Evolutionary conservation across 768 basidiomycete genomes (phyloP), one percentile per base, ranked within the genome.

Genomic region (Tulasnella sp.): DNA sequence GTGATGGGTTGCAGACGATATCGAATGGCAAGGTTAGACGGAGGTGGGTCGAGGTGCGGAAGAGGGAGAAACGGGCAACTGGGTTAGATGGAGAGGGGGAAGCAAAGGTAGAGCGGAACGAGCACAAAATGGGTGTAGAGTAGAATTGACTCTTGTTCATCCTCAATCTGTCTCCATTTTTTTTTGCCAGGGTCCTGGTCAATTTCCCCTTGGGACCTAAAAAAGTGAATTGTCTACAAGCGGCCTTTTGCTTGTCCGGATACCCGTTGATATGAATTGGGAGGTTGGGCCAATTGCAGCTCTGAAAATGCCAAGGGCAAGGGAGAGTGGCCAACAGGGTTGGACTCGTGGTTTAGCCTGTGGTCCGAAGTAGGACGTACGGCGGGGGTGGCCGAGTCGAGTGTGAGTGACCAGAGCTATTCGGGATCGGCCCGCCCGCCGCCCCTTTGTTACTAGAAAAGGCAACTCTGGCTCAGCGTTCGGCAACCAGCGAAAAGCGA

Each of bases 61-160:
- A 69, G 64, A 31, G 64, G 64, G 64, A 37, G 64, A 69, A 69
- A 69, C 24, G 28, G 64, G 64, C 31, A 69, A 20, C 24, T 31
- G 64, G 34, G 64, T 31, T 37, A 37, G 37, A 6, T 37, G 37
- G 37, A 11, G 64, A 28, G 60, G 60, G 60, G 31, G n/a, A 14
- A 9, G n/a, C 37, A 64, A 69, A 69, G 28, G 64, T 37, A 69
- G 64, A 69, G 64, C 12, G 64, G n/a, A 64, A 64, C n/a, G 6
- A 64, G 60, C 20, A 60, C 58, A 60, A 64, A 31, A 64, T 64
- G 60, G 60, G 24, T 44, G 44, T 46, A 46, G 46, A 46, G 64
- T 69, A 69, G 64, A 69, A 69, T 69, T 69, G 64, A 37, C 31
- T 69, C 64, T 69, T 69, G 64, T 69, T 69, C 54, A n/a, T 69